A percentile compares a stretch with the other conserved stretches of the same genome.
Conservation (phyloP, 1,284 basidiomycete species). For the Heterobasidion irregulare region DNA sequence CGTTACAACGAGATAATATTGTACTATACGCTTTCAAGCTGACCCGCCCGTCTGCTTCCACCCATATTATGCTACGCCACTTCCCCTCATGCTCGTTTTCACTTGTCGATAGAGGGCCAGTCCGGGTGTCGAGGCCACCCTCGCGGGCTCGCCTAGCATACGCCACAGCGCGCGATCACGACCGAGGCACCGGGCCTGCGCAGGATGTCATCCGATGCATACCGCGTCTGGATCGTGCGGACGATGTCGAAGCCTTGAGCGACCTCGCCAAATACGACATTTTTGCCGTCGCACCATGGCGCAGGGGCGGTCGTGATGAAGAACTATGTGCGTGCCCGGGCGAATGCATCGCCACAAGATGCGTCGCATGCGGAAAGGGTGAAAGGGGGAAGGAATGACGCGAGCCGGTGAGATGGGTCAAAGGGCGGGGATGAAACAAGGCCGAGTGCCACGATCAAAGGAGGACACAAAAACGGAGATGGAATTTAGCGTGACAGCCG, state of each 20-base stretch:
- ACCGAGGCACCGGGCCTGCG: constrained; percentile 25
- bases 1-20: background rate
- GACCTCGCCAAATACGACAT: constrained; percentile 46
- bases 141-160: constrained; percentile 1
- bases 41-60: background rate
- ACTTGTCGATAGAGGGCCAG: background rate
- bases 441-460: background rate
- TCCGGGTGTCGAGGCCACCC: too few relatives aligned
- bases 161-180: constrained; percentile 26
- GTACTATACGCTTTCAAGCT: background rate
- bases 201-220: constrained; percentile 25
- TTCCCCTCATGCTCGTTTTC: background rate
- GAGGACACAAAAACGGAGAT: constrained; percentile 18
- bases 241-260: constrained; percentile 32
- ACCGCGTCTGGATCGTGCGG: constrained; percentile 26
- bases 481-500: constrained; percentile 9
- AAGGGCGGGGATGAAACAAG: background rate
- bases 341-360: background rate
- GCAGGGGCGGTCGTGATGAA: constrained; percentile 62
- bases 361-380: background rate
- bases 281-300: constrained; percentile 46
- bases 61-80: background rate
- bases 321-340: constrained; percentile 32
- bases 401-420: constrained; percentile 5
- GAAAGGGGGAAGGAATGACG: background rate